Evolutionary conservation across 768 basidiomycete species (phyloP).

Genomic region (Lentinula detonsa): DNA sequence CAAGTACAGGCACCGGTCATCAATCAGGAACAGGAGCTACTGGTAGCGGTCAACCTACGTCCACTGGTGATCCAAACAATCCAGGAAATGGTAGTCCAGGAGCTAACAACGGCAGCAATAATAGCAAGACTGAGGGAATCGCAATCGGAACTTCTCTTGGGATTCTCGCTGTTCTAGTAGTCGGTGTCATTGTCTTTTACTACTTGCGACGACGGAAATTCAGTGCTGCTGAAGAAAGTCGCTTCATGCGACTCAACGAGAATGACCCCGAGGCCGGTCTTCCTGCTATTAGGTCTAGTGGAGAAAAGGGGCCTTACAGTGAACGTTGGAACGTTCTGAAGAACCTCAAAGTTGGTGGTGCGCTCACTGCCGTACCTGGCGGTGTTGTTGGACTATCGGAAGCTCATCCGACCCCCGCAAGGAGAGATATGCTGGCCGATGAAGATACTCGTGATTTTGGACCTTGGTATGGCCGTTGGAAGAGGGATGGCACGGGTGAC

Average conservation of each 20-base stretch:
- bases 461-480: slow-evolving; percentile 14
- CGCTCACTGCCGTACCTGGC: slow-evolving; percentile 23
- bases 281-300: slow-evolving; percentile 19
- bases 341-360: slow-evolving; percentile 13
- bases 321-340: slow-evolving; percentile 2
- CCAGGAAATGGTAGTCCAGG: slow-evolving; percentile 13
- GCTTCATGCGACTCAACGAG: slow-evolving; percentile 25
- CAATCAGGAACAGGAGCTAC: slow-evolving; percentile 13
- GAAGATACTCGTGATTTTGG: slow-evolving; percentile 58
- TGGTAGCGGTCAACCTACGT: slow-evolving; percentile 13
- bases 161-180: slow-evolving; percentile 44
- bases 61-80: slow-evolving; percentile 14
- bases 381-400: slow-evolving; percentile 7
- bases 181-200: slow-evolving; percentile 33
- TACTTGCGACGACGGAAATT: slow-evolving; percentile 34
- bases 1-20: background rate
- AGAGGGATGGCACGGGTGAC: slow-evolving; percentile 35
- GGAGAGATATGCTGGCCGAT: slow-evolving; percentile 74
- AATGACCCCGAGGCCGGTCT: slow-evolving; percentile 25
- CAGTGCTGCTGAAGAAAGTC: slow-evolving; percentile 13
- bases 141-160: slow-evolving; percentile 61
- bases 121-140: slow-evolving; percentile 36
- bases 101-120: slow-evolving; percentile 11
- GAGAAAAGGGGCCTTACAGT: slow-evolving; percentile 2
- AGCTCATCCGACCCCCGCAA: slow-evolving; percentile 20